Conservation (phyloP, 2,329 filamentous ascomycete species). For the Pochonia chlamydosporia region DNA sequence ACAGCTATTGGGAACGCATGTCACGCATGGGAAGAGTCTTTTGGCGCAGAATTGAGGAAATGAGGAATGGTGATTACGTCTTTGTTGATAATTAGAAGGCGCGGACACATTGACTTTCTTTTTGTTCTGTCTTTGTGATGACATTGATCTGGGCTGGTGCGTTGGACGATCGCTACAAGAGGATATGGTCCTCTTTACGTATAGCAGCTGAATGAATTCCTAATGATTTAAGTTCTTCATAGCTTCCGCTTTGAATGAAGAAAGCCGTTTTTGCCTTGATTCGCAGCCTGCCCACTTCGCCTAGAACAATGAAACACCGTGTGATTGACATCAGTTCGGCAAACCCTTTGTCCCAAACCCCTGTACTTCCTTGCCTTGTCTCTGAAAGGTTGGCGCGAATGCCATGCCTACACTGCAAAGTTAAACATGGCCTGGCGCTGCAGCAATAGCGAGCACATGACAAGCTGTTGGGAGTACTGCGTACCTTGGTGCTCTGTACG, state of each 20-base stretch:
- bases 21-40: conserved; percentile 24
- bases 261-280: neutral
- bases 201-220: conserved; percentile 29
- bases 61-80: conserved; percentile 29
- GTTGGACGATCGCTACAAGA: conserved; percentile 30
- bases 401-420: no score
- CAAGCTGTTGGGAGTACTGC: no score
- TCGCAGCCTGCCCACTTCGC: no score
- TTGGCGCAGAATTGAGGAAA: conserved; percentile 23
- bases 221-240: conserved; percentile 18
- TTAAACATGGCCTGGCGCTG: no score
- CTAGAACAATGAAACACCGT: no score
- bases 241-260: neutral
- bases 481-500: neutral
- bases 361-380: no score
- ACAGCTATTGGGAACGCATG: conserved; percentile 26
- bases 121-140: conserved; percentile 33
- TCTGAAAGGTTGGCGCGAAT: no score
- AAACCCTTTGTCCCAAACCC: no score
- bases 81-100: conserved; percentile 31
- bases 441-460: no score
- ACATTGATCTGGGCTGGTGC: conserved; percentile 30
- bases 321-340: no score
- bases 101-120: conserved; percentile 32
- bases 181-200: conserved; percentile 27